These are phyloP conservation scores for Hexamita inflata DNA, from an alignment of 208 protist genomes.

Conservation along the genomic window DNA sequence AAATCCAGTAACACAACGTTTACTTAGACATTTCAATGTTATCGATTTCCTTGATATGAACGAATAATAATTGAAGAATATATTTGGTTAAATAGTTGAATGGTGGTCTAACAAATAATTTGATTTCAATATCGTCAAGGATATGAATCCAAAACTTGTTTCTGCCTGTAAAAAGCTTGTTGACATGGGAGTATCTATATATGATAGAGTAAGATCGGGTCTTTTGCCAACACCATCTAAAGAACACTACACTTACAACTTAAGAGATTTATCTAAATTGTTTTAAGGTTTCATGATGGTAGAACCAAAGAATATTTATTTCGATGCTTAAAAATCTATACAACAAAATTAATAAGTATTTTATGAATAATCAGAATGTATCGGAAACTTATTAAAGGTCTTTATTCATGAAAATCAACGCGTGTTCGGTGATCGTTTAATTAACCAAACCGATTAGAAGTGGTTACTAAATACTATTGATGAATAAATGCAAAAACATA, in stretches of 20 bases:
- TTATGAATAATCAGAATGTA: constrained; percentile 60
- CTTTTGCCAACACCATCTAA: constrained; percentile 88
- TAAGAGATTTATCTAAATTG: constrained; percentile 83
- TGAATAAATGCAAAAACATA: too few relatives aligned
- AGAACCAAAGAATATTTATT: constrained; percentile 65
- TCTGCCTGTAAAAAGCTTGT: not conserved
- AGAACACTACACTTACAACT: constrained; percentile 96
- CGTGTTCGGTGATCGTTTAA: constrained; percentile 86
- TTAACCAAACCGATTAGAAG: constrained; percentile 65
- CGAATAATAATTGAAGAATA: not conserved
- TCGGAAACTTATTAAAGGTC: too few relatives aligned
- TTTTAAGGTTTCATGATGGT: constrained; percentile 84
- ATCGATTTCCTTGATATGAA: constrained; percentile 64
- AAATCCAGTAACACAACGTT: constrained; percentile 75
- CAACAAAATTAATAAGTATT: not conserved
- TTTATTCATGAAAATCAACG: constrained; percentile 86
- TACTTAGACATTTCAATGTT: constrained; percentile 89
- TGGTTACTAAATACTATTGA: constrained; percentile 58
- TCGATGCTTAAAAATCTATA: too few relatives aligned
- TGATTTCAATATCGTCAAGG: not conserved
- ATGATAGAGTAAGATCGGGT: constrained; percentile 68
- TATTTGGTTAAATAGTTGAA: constrained; percentile 24
- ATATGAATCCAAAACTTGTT: not conserved
- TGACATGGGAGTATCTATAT: constrained; percentile 75
- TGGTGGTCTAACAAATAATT: constrained; percentile 52